phyloP scores from a whole-genome alignment of 495 filamentous ascomycete genomes.

The Bacidia rubella region DNA sequence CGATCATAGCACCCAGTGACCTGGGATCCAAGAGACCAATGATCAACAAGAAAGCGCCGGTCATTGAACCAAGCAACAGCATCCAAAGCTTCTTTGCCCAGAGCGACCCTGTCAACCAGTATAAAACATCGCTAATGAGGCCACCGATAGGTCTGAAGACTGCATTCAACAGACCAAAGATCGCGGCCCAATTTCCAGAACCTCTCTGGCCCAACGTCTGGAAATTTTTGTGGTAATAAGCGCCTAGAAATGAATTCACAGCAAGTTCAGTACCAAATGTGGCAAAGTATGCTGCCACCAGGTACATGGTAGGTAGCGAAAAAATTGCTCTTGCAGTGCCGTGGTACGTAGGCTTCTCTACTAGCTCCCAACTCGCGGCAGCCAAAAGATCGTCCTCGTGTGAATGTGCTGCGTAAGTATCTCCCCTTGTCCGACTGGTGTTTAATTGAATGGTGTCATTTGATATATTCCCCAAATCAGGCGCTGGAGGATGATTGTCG shows the following conservation, averaged over 20 bases:
- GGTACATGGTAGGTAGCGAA: constrained; percentile 50
- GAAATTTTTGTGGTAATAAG: constrained; percentile 71
- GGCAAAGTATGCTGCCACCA: constrained; percentile 60
- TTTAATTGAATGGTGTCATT: constrained; percentile 7
- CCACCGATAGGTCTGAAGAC: constrained; percentile 63
- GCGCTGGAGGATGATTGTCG: not conserved
- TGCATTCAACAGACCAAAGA: constrained; percentile 80
- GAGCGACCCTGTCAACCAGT: constrained; percentile 42
- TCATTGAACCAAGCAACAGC: constrained; percentile 43
- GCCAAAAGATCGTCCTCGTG: constrained; percentile 41
- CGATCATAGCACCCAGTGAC: constrained; percentile 50
- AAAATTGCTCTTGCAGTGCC: constrained; percentile 42
- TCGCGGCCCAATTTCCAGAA: constrained; percentile 65
- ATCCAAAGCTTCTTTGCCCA: constrained; percentile 70
- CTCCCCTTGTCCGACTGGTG: not conserved
- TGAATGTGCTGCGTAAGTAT: constrained; percentile 31
- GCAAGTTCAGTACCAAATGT: constrained; percentile 77
- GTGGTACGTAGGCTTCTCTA: constrained; percentile 51
- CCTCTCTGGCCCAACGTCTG: constrained; percentile 54
- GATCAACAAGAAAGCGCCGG: constrained; percentile 52
- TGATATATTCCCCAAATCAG: not conserved
- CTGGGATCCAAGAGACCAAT: constrained; percentile 55
- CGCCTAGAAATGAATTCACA: constrained; percentile 66
- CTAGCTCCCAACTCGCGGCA: constrained; percentile 39
- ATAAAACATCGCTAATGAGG: constrained; percentile 55